phyloP scores from a whole-genome alignment of 306 rosid species.

The Herpetospermum pedunculosum region DNA sequence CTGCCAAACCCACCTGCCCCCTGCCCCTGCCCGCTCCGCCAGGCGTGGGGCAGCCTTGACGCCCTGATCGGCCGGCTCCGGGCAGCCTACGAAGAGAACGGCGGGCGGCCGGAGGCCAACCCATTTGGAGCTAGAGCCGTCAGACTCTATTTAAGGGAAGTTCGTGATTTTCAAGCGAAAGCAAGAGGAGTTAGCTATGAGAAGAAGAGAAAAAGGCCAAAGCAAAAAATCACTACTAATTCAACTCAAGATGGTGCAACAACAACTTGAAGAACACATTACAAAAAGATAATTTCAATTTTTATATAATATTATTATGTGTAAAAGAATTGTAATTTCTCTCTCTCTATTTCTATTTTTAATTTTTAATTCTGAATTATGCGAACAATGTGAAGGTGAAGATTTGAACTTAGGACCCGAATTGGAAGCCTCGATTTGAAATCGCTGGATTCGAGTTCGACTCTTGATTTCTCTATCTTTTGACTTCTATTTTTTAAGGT shows the following conservation, averaged over 20 bases:
- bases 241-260: neutral
- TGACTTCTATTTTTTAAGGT: neutral
- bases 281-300: no score
- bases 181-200: slow-evolving; percentile 87
- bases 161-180: slow-evolving; percentile 81
- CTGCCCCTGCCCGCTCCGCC: slow-evolving; percentile 85
- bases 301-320: no score
- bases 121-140: slow-evolving; percentile 71
- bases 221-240: slow-evolving; percentile 9
- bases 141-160: slow-evolving; percentile 68
- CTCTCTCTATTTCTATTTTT: neutral
- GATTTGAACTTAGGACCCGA: no score
- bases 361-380: neutral
- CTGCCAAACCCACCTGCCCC: slow-evolving; percentile 77
- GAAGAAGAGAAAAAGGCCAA: slow-evolving; percentile 83
- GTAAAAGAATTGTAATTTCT: neutral
- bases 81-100: slow-evolving; percentile 82
- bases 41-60: slow-evolving; percentile 97
- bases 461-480: no score
- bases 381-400: neutral
- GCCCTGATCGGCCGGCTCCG: slow-evolving; percentile 93
- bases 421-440: no score
- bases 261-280: neutral
- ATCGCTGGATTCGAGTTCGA: no score
- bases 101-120: slow-evolving; percentile 43